Base-by-base conservation (phyloP, 139 green algal genomes). In the Chlamydomonas eustigma region DNA sequence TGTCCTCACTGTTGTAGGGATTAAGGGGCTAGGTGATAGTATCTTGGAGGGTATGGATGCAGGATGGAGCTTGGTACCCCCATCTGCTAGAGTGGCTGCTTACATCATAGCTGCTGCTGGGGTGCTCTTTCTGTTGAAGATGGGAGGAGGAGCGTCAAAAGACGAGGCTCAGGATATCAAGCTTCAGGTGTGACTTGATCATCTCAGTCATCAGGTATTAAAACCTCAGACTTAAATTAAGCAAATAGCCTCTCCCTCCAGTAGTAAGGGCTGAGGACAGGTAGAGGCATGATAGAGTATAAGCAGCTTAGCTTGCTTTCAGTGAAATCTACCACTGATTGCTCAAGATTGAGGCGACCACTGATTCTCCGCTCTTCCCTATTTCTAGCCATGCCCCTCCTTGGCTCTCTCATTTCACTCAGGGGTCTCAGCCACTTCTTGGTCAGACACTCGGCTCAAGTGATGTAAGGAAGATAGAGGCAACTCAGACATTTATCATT, bases 11-110 rank as follows among this genome's bases (percentile, higher is more conserved):
- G n/a, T 12, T 68, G 52, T 28, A 68, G 52, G 52, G 4, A 28
- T 68, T 28, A 68, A 31, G 22, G n/a, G 52, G n/a, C 52, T 68
- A 28, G 52, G 52, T 8, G 52, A 68, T 31, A 68, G 52, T 28
- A 68, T 68, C 18, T 25, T 68, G 18, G 18, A 6, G 22, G 52
- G 52, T 28, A 68, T 68, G 52, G 18, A 68, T 22, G 52, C 12
- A 4, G 6, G 6, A 28, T 68, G 52, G 52, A 22, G 22, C 22
- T 25, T 4, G 32, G 52, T 28, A 4, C 52, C 52, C 4, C 52
- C 52, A 35, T 25, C 52, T 8, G 52, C 52, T 25, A 25, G 52
- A 4, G 12, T 68, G 52, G 52, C 4, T 8, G 52, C 52, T 28
- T 68, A 68, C 52, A 28, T 68, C 4, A 28, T 28, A 6, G 52